A percentile compares a stretch with the other conserved stretches of the same genome.
phyloP scores from a whole-genome alignment of 306 rosid species.

The Cucumis hystrix region DNA sequence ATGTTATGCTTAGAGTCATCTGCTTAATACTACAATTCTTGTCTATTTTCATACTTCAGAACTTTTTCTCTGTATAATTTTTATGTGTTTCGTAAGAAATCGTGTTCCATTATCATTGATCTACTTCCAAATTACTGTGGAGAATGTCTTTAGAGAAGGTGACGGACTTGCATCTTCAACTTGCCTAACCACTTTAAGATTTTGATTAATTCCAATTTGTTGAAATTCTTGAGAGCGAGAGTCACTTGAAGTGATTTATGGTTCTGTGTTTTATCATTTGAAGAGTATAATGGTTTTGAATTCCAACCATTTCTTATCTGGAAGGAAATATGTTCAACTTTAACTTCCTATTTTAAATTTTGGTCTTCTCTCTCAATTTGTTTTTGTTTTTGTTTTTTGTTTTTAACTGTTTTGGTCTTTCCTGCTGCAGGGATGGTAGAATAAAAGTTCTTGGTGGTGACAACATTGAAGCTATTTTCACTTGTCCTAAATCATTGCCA shows the following conservation, averaged over 20 bases:
- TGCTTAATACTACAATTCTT: not conserved
- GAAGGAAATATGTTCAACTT: not conserved
- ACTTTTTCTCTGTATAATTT: not conserved
- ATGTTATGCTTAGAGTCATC: not conserved
- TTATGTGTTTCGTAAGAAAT: not conserved
- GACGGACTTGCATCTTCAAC: not conserved
- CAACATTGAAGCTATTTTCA: conserved; percentile 60
- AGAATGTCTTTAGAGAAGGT: not conserved
- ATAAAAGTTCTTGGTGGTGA: conserved; percentile 80
- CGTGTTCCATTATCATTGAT: not conserved
- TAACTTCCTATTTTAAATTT: not conserved
- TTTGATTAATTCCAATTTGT: not conserved
- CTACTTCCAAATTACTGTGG: not conserved
- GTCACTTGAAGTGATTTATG: not conserved
- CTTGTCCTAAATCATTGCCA: conserved; percentile 44
- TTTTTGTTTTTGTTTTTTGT: not conserved
- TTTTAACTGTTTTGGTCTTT: not conserved
- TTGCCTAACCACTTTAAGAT: not conserved
- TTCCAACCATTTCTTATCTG: not conserved
- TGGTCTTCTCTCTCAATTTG: not conserved
- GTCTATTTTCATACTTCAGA: not conserved
- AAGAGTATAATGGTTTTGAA: not conserved
- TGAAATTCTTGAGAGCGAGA: conserved; percentile 6
- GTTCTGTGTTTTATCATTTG: not conserved
- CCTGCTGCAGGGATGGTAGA: conserved; percentile 70